Conservation (phyloP, 208 protist species). For the Naegleria lovaniensis region DNA sequence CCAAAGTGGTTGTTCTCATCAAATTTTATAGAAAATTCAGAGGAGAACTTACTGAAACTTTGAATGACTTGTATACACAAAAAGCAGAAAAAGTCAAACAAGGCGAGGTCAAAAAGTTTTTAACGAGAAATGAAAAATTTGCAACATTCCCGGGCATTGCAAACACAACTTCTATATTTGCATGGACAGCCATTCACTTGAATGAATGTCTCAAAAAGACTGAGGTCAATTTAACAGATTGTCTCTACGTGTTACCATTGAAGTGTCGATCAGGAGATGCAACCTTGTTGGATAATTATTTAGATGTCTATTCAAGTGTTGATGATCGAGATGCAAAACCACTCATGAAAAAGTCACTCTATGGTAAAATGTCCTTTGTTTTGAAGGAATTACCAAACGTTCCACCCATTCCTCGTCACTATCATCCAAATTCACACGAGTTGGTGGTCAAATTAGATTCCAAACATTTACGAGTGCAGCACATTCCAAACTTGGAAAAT, state of each 20-base stretch:
- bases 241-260: neutral
- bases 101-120: neutral
- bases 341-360: neutral
- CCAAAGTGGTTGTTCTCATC: neutral
- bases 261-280: neutral
- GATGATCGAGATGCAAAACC: neutral
- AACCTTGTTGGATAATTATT: neutral
- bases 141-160: neutral
- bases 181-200: neutral
- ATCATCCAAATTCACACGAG: neutral
- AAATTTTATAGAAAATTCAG: neutral
- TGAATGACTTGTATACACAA: neutral
- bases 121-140: neutral
- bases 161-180: neutral
- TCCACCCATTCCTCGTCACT: neutral
- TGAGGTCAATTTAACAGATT: neutral
- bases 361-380: neutral
- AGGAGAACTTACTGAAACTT: neutral
- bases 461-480: neutral
- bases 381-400: neutral
- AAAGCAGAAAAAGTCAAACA: conserved; percentile 4
- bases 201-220: neutral
- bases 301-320: neutral
- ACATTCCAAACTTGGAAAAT: neutral
- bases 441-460: neutral